These are phyloP conservation scores for Xylariomycetidae sp. DNA, from an alignment of 2,329 filamentous ascomycete species.

Conservation along the genomic window DNA sequence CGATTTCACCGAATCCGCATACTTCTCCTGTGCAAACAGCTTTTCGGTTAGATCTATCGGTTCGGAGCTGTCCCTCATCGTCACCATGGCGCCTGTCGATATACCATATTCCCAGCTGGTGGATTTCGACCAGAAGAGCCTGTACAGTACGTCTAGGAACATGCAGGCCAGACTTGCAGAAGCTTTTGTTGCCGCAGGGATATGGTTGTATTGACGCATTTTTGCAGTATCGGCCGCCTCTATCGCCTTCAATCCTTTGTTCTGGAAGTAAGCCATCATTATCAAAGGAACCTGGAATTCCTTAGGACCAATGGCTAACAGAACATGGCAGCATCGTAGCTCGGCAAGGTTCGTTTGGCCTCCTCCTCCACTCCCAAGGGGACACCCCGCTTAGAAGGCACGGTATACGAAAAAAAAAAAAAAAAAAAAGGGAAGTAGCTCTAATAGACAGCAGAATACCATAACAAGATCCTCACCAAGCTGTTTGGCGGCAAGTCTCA, in stretches of 20 bases:
- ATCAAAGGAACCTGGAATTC: constrained; percentile 6
- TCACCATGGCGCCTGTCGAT: constrained; percentile 35
- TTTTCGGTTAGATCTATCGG: no score
- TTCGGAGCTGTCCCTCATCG: no score
- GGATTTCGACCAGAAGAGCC: constrained; percentile 62
- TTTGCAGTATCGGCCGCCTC: constrained; percentile 69
- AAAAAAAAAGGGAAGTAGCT: not conserved
- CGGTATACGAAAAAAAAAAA: no score
- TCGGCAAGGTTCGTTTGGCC: constrained; percentile 59
- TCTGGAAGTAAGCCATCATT: constrained; percentile 81
- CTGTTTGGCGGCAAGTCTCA: constrained; percentile 75
- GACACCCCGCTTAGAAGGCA: constrained; percentile 7
- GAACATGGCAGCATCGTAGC: constrained; percentile 64
- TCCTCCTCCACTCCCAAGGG: constrained; percentile 9
- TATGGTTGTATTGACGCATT: no score
- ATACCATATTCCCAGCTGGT: constrained; percentile 42
- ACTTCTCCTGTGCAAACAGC: no score
- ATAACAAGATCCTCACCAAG: constrained; percentile 81
- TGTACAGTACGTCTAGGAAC: constrained; percentile 58
- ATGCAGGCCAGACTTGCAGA: no score
- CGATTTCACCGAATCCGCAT: no score
- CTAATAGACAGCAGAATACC: constrained; percentile 65
- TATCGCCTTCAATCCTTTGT: constrained; percentile 95
- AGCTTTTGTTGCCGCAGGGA: no score
- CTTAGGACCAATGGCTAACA: constrained; percentile 27